Percentiles rank a stretch among this genome's conserved stretches.
These are phyloP conservation scores for Marasmius tenuissimus DNA, from an alignment of 1,284 basidiomycete genomes.

Conservation along the genomic window DNA sequence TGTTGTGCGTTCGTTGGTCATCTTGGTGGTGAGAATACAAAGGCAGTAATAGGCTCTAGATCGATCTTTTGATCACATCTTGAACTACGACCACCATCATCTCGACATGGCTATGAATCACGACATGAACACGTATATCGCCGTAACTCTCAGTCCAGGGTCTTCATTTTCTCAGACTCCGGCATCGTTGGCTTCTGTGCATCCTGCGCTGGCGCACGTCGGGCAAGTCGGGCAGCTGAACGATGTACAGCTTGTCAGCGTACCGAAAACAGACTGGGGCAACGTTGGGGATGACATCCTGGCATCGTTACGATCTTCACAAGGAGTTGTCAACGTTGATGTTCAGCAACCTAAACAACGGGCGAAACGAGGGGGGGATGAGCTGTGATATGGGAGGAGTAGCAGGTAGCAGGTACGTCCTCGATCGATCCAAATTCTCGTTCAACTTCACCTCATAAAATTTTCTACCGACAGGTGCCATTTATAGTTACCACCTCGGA, in stretches of 20 bases:
- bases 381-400: conserved; percentile 15
- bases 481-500: no score
- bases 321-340: conserved; percentile 29
- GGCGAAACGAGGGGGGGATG: conserved; percentile 31
- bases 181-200: conserved; percentile 26
- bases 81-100: no score
- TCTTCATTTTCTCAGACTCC: conserved; percentile 30
- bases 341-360: conserved; percentile 29
- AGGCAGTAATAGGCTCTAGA: no score
- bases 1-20: neutral
- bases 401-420: no score
- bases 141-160: conserved; percentile 33
- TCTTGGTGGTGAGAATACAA: neutral
- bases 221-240: conserved; percentile 39
- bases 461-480: no score
- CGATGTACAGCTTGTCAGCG: conserved; percentile 41
- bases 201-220: conserved; percentile 34
- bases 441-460: no score
- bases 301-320: conserved; percentile 17
- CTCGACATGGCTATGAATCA: conserved; percentile 27
- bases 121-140: conserved; percentile 37
- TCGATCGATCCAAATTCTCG: no score
- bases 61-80: no score
- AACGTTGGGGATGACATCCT: conserved; percentile 25
- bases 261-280: conserved; percentile 40